Evolutionary conservation across 1,139 yeast genomes (phyloP), one percentile per base, ranked within the genome.

Genomic region (Candida dubliniensis): DNA sequence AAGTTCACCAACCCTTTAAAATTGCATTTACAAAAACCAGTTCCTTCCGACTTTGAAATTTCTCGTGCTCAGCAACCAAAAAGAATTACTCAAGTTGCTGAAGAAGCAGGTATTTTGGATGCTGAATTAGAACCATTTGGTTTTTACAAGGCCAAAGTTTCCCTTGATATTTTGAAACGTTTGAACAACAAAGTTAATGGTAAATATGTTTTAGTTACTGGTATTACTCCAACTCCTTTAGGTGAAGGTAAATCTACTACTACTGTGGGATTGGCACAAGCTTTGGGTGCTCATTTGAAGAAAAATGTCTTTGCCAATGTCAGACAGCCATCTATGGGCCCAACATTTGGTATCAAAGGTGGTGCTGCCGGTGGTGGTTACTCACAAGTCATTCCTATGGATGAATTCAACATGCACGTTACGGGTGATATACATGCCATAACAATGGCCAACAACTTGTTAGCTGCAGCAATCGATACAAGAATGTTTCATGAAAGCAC

Each of bases 281-380:
- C 98, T 14, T 75, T 93, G 50, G 96, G 96, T 54, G 97, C 97
- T 36, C 96, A 89, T 59, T 76, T 91, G 59, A 81, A 86, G 52
- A 86, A 87, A 67, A 82, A 85, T 48, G 91, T 91, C 15, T 85
- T 93, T 63, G 99, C 99, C 51, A 91, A 89, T 63, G 96, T 93
- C 47, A 86, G 99, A 71, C 99, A 93, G 68, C 99, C 99, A 36
- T 87, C 96, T 13, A 91, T 93, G 97, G 99, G 99, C 43, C 99
- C 99, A 48, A 93, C 99, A 15, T 93, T 93, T 60, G 99, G 99
- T 69, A 90, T 93, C 63, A 93, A 91, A 71, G 98, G 98, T 65
- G 99, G 99, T 69, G 99, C 99, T 52, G 98, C 99, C 14, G 99
- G 99, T 63, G 99, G 99, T 64, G 99, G 99, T 49, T 93, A 91